Conservation (phyloP, 805 yeast species). For the Yamadazyma tumulicola region DNA sequence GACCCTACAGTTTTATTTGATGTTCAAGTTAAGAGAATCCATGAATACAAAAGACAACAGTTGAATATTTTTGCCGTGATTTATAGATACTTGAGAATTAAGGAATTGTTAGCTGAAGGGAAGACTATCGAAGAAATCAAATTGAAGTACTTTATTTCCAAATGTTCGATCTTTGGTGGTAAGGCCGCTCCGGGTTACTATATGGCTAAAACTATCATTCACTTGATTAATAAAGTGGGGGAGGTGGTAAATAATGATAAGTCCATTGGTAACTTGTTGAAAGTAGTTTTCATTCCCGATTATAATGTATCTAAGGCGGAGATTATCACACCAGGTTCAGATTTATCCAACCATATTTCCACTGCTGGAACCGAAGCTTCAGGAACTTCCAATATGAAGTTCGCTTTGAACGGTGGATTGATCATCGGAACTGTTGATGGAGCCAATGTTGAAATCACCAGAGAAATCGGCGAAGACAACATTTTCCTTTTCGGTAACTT, state of each 20-base stretch:
- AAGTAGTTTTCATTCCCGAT: conserved; percentile 87
- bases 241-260: conserved; percentile 76
- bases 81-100: conserved; percentile 74
- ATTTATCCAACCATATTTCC: conserved; percentile 88
- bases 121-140: conserved; percentile 44
- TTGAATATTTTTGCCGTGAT: conserved; percentile 87
- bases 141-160: conserved; percentile 63
- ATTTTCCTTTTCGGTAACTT: conserved; percentile 89
- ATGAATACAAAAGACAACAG: conserved; percentile 95
- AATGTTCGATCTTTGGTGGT: conserved; percentile 85
- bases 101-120: conserved; percentile 56
- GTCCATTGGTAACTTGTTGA: conserved; percentile 70
- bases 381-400: conserved; percentile 95
- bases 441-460: conserved; percentile 91
- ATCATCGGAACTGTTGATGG: conserved; percentile 96
- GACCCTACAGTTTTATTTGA: conserved; percentile 79
- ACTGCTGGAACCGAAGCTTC: conserved; percentile 98
- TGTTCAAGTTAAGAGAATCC: conserved; percentile 91
- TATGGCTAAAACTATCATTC: conserved; percentile 89
- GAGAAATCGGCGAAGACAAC: conserved; percentile 91
- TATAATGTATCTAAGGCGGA: conserved; percentile 94
- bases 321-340: conserved; percentile 85
- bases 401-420: conserved; percentile 89
- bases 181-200: conserved; percentile 98
- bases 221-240: conserved; percentile 77